phyloP scores from a whole-genome alignment of 1,139 yeast genomes.

The Citeromyces siamensis region DNA sequence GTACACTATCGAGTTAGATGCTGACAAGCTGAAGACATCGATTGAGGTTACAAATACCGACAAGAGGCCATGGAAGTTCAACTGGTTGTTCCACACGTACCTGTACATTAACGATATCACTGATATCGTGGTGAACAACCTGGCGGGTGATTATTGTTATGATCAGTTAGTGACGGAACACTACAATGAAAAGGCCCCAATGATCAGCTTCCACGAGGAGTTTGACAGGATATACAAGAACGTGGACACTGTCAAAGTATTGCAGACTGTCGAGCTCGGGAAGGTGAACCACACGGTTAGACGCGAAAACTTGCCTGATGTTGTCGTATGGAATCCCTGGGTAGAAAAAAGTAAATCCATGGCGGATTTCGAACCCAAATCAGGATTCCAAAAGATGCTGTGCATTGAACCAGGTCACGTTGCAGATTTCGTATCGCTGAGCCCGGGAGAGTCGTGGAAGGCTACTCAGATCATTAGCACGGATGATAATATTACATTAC shows the following conservation, averaged over 20 bases:
- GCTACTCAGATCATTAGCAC: slow-evolving; percentile 43
- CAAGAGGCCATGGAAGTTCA: slow-evolving; percentile 57
- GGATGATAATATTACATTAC: slow-evolving; percentile 15
- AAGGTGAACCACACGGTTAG: slow-evolving; percentile 49
- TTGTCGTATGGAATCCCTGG: slow-evolving; percentile 99
- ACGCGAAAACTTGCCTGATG: slow-evolving; percentile 64
- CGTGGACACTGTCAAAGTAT: slow-evolving; percentile 37
- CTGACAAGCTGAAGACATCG: slow-evolving; percentile 45
- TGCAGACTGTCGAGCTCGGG: slow-evolving; percentile 37
- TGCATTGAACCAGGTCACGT: slow-evolving; percentile 95
- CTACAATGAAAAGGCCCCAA: slow-evolving; percentile 35
- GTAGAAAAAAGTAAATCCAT: slow-evolving; percentile 61
- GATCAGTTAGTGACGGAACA: slow-evolving; percentile 61
- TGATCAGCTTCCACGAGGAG: slow-evolving; percentile 64
- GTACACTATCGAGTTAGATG: slow-evolving; percentile 47
- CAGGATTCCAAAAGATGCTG: slow-evolving; percentile 76
- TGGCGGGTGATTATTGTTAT: slow-evolving; percentile 55
- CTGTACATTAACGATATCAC: slow-evolving; percentile 64
- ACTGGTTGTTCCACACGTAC: slow-evolving; percentile 95
- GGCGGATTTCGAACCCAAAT: slow-evolving; percentile 81
- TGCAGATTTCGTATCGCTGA: slow-evolving; percentile 44
- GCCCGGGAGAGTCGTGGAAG: slow-evolving; percentile 62
- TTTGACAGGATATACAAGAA: slow-evolving; percentile 73
- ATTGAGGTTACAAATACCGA: slow-evolving; percentile 73
- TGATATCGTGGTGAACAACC: slow-evolving; percentile 63